phyloP scores from a whole-genome alignment of 1,284 basidiomycete genomes.

The Cryptococcus depauperatus region DNA sequence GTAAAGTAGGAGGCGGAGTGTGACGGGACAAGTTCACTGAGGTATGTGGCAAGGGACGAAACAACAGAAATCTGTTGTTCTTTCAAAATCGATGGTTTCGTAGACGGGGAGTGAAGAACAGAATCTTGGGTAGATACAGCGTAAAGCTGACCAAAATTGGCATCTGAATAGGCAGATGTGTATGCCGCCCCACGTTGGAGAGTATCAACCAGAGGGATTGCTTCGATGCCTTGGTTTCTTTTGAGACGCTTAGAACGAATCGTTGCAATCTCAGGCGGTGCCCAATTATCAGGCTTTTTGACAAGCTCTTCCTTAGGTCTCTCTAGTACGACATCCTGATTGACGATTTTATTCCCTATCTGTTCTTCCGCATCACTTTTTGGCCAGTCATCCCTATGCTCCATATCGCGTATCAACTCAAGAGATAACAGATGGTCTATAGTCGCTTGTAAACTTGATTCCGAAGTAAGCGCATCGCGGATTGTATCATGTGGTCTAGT shows the following conservation, averaged over 20 bases:
- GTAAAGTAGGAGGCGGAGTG: constrained; percentile 24
- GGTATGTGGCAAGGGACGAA: constrained; percentile 30
- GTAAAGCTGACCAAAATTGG: constrained; percentile 4
- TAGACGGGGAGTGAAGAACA: neutral
- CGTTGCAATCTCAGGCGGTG: too few relatives aligned
- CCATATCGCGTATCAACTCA: constrained; percentile 31
- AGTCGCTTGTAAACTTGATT: constrained; percentile 21
- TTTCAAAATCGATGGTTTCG: neutral
- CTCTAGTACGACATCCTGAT: neutral
- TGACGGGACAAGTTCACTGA: constrained; percentile 26
- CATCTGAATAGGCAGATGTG: too few relatives aligned
- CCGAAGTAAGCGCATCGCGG: constrained; percentile 17
- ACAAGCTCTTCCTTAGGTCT: too few relatives aligned
- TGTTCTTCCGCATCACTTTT: constrained; percentile 8
- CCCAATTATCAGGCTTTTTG: too few relatives aligned
- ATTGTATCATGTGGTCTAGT: constrained; percentile 6
- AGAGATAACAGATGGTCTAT: constrained; percentile 38
- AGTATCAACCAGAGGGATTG: constrained; percentile 33
- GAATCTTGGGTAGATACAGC: neutral
- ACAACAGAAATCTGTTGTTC: constrained; percentile 10
- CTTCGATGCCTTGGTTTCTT: constrained; percentile 14
- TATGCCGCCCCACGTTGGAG: constrained; percentile 27
- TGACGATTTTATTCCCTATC: neutral
- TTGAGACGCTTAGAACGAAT: too few relatives aligned
- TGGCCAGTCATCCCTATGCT: constrained; percentile 29